Base-by-base conservation (phyloP, 208 protist species). In the Herpetomonas tarakana region DNA sequence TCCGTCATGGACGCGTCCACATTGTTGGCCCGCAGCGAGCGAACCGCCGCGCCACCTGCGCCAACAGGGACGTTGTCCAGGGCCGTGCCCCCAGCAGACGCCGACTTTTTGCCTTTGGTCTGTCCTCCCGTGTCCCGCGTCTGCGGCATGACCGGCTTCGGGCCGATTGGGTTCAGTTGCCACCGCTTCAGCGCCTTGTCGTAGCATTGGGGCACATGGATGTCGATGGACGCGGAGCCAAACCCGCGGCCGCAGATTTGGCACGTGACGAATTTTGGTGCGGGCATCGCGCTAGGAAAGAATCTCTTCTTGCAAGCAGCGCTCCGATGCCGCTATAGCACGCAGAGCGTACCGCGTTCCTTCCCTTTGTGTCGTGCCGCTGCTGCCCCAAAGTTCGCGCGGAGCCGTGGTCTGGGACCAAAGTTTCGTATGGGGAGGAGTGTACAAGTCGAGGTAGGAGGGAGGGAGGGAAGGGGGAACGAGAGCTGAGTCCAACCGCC, bases 171-270 rank as follows among this genome's bases (percentile, higher is more conserved):
- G 55, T 91, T 78, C 29, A 92, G 58, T 30, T 76, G 58, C 89
- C 89, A 95, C 4, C 82, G 83, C 69, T 92, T 89, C 12, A 92
- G 29, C 11, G 85, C 80, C 70, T 95, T 95, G 24, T 95, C 83
- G 65, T 90, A 95, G 65, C 88, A 95, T 57, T 95, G 88, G 1
- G 88, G 88, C 41, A 91, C 82, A 65, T 95, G 88, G 45, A 95
- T 95, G 52, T 80, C 71, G 51, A 95, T 81, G 21, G 85, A 92
- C 18, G 88, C 85, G 0, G 79, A 85, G 2, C 88, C 88, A 58
- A 92, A 95, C 29, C 88, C 88, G 35, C 78, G 65, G 30, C 82
- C 76, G 55, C 88, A 95, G 29, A 95, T 57, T 16, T 77, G 76
- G 49, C 88, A 95, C 29, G 74, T 82, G 18, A 89, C 78, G 68